A percentile compares a stretch with the other conserved stretches of the same genome.
Conservation (phyloP, 139 green algal species). For the Coelastrella sp. region DNA sequence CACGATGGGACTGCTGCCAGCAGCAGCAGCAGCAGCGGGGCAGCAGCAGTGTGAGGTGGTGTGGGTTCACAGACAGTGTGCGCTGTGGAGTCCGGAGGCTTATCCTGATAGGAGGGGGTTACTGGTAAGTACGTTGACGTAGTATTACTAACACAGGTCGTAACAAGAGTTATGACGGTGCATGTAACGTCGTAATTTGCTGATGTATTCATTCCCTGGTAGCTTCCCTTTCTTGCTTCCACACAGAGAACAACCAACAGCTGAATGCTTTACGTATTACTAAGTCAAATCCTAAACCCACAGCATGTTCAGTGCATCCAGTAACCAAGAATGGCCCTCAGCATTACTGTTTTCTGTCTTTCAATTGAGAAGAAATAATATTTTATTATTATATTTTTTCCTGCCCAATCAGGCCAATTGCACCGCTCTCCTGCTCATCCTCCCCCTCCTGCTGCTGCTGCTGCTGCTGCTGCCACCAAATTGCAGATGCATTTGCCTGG, state of each 20-base stretch:
- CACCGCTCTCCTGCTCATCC: not conserved
- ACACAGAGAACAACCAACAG: no score
- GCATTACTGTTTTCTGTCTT: no score
- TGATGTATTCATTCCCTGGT: not conserved
- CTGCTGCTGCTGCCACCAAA: not conserved
- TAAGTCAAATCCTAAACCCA: no score
- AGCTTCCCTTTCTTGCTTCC: no score
- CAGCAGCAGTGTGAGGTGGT: not conserved
- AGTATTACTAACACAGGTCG: no score
- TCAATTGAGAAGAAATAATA: no score
- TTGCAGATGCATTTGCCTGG: conserved; percentile 23
- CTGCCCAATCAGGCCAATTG: not conserved
- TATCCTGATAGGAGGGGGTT: not conserved
- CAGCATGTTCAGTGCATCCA: no score
- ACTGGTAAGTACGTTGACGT: conserved; percentile 16
- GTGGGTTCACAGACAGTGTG: conserved; percentile 81
- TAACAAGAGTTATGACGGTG: no score
- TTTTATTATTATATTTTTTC: no score
- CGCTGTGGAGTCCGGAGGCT: conserved; percentile 63
- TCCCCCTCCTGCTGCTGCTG: not conserved
- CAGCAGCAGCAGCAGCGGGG: conserved; percentile 11
- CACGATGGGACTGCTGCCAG: not conserved
- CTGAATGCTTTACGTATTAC: not conserved
- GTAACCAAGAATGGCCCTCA: no score
- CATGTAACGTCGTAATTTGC: no score